Conservation (phyloP, 768 basidiomycete genomes). For the Boletus insuetus region DNA sequence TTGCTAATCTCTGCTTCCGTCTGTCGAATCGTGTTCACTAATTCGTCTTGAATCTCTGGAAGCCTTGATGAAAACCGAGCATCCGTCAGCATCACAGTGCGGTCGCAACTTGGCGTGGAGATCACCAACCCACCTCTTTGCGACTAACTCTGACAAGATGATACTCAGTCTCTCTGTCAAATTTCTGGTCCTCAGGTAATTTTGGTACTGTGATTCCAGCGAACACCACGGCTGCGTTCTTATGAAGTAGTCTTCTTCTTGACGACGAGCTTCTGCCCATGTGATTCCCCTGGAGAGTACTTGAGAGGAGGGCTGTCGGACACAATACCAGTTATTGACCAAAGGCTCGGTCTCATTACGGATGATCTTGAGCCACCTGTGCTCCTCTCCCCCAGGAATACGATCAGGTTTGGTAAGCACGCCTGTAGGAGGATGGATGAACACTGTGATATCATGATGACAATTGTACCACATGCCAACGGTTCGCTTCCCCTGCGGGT, state of each 20-base stretch:
- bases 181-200: conserved; percentile 53
- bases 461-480: neutral
- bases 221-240: conserved; percentile 48
- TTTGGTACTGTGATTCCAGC: conserved; percentile 47
- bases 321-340: conserved; percentile 30
- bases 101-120: neutral
- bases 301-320: conserved; percentile 35
- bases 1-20: conserved; percentile 25
- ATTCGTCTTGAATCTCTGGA: conserved; percentile 56
- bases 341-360: conserved; percentile 41
- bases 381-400: conserved; percentile 27
- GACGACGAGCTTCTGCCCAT: conserved; percentile 57
- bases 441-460: too few species aligned
- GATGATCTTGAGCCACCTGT: conserved; percentile 51
- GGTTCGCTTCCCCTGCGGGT: neutral
- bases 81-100: neutral
- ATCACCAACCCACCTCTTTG: conserved; percentile 44
- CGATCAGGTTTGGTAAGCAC: conserved; percentile 75
- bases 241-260: conserved; percentile 55
- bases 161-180: conserved; percentile 55
- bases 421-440: conserved; percentile 35
- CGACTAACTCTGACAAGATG: conserved; percentile 58
- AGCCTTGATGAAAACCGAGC: conserved; percentile 37
- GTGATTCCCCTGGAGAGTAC: conserved; percentile 20
- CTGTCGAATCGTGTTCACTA: conserved; percentile 41